Evolutionary conservation across 768 basidiomycete species (phyloP).

Genomic region (Collybia mongolica): DNA sequence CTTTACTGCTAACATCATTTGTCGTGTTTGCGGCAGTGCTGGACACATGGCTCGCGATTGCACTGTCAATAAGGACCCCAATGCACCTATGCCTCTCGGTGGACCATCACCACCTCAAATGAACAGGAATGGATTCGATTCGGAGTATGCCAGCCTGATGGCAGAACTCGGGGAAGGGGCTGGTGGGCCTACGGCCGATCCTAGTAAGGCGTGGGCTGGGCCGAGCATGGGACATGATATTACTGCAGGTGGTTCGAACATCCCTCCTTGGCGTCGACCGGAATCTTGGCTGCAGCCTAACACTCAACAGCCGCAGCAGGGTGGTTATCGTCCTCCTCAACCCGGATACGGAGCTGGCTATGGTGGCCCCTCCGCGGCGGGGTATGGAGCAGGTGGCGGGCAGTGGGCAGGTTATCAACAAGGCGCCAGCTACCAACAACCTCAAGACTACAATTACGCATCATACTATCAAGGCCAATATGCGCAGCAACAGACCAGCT

Average conservation of each 20-base stretch:
- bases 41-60: conserved; percentile 99
- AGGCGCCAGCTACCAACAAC: conserved; percentile 44
- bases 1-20: conserved; percentile 99
- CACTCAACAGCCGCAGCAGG: conserved; percentile 44
- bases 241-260: conserved; percentile 72
- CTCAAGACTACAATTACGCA: conserved; percentile 82
- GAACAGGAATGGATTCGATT: conserved; percentile 85
- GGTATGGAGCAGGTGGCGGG: conserved; percentile 40
- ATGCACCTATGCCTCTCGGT: conserved; percentile 48
- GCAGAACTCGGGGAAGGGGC: conserved; percentile 92
- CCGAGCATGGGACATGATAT: conserved; percentile 60
- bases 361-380: conserved; percentile 35
- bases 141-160: conserved; percentile 97
- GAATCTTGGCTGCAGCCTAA: conserved; percentile 78
- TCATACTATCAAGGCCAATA: conserved; percentile 90
- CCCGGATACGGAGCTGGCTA: conserved; percentile 50
- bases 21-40: conserved; percentile 96
- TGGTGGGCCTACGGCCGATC: conserved; percentile 52
- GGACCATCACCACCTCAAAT: conserved; percentile 49
- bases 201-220: conserved; percentile 52
- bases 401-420: conserved; percentile 51
- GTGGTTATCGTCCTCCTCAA: conserved; percentile 71
- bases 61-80: conserved; percentile 89
- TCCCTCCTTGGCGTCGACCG: conserved; percentile 90
- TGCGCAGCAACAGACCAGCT: conserved; percentile 65